Evolutionary conservation across 1,284 basidiomycete genomes (phyloP).

Genomic region (Trichosporon sp.): DNA sequence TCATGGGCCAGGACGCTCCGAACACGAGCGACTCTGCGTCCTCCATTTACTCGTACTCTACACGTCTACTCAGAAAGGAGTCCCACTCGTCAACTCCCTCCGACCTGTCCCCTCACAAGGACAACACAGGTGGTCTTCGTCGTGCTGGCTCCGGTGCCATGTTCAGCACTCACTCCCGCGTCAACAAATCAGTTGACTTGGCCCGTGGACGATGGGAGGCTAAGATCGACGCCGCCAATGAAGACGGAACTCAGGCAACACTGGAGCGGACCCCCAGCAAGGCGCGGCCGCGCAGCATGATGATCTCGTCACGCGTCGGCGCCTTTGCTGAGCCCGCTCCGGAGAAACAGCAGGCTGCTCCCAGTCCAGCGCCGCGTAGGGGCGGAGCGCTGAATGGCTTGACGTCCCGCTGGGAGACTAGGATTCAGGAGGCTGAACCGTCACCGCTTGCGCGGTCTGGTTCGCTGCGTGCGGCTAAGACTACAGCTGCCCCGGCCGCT

Average conservation of each 20-base stretch:
- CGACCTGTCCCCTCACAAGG: slow-evolving; percentile 17
- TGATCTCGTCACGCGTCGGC: slow-evolving; percentile 22
- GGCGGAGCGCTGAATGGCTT: not conserved
- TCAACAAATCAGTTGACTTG: slow-evolving; percentile 45
- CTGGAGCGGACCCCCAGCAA: slow-evolving; percentile 18
- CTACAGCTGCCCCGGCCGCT: not conserved
- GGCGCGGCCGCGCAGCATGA: slow-evolving; percentile 27
- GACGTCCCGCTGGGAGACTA: not conserved
- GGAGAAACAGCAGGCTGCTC: not conserved
- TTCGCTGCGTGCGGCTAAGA: not conserved
- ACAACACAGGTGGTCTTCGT: slow-evolving; percentile 25
- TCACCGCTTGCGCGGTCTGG: slow-evolving; percentile 2
- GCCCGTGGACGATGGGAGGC: slow-evolving; percentile 51
- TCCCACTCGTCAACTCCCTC: slow-evolving; percentile 33
- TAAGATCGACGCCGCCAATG: slow-evolving; percentile 42
- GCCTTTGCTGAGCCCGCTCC: slow-evolving; percentile 16
- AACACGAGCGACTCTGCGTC: slow-evolving; percentile 33
- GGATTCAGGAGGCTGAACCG: slow-evolving; percentile 14
- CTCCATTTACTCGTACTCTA: slow-evolving; percentile 50
- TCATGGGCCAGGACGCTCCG: slow-evolving; percentile 16
- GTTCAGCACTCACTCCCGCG: slow-evolving; percentile 23
- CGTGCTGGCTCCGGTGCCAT: slow-evolving; percentile 36
- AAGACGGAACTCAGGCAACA: not conserved
- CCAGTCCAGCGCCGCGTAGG: slow-evolving; percentile 20
- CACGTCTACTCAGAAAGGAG: slow-evolving; percentile 36